Evolutionary conservation across 2,329 filamentous ascomycete species (phyloP).

Genomic region (Stromatinia cepivora): DNA sequence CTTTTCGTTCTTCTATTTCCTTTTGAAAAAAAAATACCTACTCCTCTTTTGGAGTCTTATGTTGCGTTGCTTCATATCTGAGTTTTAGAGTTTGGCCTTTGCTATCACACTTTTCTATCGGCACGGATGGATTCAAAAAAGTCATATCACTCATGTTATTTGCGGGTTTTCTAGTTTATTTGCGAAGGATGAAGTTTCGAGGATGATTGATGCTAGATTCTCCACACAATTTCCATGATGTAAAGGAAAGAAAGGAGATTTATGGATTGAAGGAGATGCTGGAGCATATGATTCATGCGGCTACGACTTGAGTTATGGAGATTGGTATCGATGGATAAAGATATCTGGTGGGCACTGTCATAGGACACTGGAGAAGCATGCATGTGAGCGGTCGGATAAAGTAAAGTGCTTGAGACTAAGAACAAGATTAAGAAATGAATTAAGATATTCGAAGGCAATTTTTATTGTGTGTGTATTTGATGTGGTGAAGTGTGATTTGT

Average conservation of each 20-base stretch:
- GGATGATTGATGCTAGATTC: constrained; percentile 22
- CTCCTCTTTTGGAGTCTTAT: constrained; percentile 20
- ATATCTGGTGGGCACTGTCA: constrained; percentile 21
- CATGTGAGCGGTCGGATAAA: constrained; percentile 18
- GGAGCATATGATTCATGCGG: constrained; percentile 24
- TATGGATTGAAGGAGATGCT: constrained; percentile 18
- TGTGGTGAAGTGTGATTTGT: too few species aligned
- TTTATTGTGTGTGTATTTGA: too few species aligned
- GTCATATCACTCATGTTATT: not conserved
- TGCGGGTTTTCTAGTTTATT: constrained; percentile 19
- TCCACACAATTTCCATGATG: constrained; percentile 15
- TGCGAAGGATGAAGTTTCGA: constrained; percentile 22
- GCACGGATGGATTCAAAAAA: constrained; percentile 13
- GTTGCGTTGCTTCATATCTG: constrained; percentile 24
- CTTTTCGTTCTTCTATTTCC: constrained; percentile 15
- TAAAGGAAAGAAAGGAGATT: constrained; percentile 22
- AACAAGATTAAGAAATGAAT: constrained; percentile 17
- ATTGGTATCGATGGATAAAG: constrained; percentile 21
- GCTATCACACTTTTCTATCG: constrained; percentile 10
- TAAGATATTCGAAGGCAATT: not conserved
- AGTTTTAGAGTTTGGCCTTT: constrained; percentile 21
- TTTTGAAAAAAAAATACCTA: constrained; percentile 21
- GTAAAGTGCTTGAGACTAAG: constrained; percentile 20
- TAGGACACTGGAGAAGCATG: constrained; percentile 18
- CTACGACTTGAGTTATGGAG: constrained; percentile 21